phyloP scores from a whole-genome alignment of 208 protist genomes.

The Crithidia bombi region DNA sequence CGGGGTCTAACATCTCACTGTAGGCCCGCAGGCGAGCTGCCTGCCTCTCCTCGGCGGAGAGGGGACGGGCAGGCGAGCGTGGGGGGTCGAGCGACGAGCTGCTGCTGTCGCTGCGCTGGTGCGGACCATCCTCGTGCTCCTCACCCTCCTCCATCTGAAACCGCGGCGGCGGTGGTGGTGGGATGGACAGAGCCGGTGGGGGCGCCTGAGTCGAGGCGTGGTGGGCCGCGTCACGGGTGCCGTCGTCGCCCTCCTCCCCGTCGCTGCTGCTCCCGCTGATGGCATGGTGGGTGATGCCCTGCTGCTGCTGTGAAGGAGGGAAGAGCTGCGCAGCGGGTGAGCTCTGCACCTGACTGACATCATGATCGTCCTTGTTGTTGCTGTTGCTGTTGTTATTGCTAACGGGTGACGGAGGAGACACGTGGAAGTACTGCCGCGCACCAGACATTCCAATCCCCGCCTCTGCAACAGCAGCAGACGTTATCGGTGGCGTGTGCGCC shows the following conservation, averaged over 20 bases:
- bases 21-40: slow-evolving; percentile 42
- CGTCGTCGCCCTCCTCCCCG: background rate
- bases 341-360: background rate
- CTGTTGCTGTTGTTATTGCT: background rate
- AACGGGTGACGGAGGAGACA: slow-evolving; percentile 2
- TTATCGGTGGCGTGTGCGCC: background rate
- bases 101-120: slow-evolving; percentile 12
- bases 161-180: background rate
- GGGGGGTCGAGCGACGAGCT: background rate
- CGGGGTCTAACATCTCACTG: slow-evolving; percentile 25
- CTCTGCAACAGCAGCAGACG: background rate
- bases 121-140: background rate
- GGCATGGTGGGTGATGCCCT: slow-evolving; percentile 1
- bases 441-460: background rate
- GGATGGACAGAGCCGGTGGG: background rate
- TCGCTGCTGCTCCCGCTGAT: slow-evolving; percentile 10
- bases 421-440: slow-evolving; percentile 12
- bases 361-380: background rate
- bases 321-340: background rate
- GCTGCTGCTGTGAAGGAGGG: background rate
- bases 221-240: background rate
- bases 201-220: background rate
- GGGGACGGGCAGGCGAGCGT: background rate
- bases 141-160: background rate
- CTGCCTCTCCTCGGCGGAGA: slow-evolving; percentile 52